Evolutionary conservation across 352 stramenopile genomes (phyloP).

Genomic region (Globisporangium recalcitrans): DNA sequence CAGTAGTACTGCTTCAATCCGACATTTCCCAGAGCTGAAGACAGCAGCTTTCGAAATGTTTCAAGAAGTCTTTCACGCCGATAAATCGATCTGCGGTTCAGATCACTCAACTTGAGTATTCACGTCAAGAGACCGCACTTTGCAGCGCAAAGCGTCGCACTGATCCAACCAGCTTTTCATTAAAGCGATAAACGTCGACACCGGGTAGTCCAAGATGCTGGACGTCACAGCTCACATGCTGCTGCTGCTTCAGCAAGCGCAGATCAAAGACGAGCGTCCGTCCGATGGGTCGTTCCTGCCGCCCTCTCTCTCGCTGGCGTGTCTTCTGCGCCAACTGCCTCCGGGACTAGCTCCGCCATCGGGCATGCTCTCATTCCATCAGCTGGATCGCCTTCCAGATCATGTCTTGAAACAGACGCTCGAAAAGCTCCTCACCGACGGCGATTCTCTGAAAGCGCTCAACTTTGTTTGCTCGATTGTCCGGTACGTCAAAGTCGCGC

Average conservation of each 20-base stretch:
- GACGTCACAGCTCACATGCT: conserved; percentile 42
- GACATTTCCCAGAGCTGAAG: conserved; percentile 5
- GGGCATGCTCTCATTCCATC: conserved; percentile 30
- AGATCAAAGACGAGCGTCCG: conserved; percentile 33
- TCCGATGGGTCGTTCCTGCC: conserved; percentile 47
- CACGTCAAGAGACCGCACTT: background rate
- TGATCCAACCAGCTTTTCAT: background rate
- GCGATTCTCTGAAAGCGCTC: conserved; percentile 23
- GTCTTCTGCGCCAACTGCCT: conserved; percentile 43
- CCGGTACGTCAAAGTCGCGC: conserved; percentile 33
- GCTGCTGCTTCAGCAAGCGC: conserved; percentile 43
- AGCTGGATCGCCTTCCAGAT: conserved; percentile 38
- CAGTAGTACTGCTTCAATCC: background rate
- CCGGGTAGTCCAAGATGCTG: conserved; percentile 26
- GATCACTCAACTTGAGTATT: background rate
- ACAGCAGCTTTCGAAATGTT: conserved; percentile 2
- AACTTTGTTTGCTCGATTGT: conserved; percentile 33
- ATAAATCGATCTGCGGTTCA: background rate
- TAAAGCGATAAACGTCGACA: no score
- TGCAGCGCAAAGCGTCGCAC: conserved; percentile 1
- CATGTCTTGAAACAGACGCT: conserved; percentile 27
- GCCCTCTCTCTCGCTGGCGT: conserved; percentile 39
- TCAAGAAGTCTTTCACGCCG: conserved; percentile 9
- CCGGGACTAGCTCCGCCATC: conserved; percentile 30
- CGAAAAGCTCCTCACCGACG: conserved; percentile 16